These are phyloP conservation scores for Pichia sp. DNA, from an alignment of 1,139 yeast species.

Conservation along the genomic window DNA sequence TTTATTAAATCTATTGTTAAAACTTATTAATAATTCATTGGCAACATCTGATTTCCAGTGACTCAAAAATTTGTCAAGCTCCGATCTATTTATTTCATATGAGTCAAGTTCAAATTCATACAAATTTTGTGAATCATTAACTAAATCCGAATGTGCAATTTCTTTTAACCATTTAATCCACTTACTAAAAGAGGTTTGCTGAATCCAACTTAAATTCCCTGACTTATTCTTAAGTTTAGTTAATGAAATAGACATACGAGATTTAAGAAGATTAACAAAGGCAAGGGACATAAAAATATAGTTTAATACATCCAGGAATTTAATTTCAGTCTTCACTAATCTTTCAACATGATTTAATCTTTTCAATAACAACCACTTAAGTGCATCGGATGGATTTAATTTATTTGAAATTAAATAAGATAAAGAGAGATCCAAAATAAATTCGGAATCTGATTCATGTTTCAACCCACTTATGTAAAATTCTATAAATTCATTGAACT, in stretches of 20 bases:
- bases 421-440: slow-evolving; percentile 20
- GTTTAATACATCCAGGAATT: slow-evolving; percentile 21
- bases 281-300: slow-evolving; percentile 27
- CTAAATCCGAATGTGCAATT: slow-evolving; percentile 2
- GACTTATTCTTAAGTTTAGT: slow-evolving; percentile 19
- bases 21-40: slow-evolving; percentile 2
- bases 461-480: slow-evolving; percentile 16
- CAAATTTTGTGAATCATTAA: slow-evolving; percentile 14
- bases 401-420: slow-evolving; percentile 21
- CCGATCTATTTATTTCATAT: slow-evolving; percentile 4
- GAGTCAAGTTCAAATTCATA: slow-evolving; percentile 14
- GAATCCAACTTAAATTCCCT: slow-evolving; percentile 21
- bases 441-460: slow-evolving; percentile 28
- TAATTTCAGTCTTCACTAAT: neutral
- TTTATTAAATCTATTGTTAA: slow-evolving; percentile 1
- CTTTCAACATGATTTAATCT: slow-evolving; percentile 15
- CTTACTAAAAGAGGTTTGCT: slow-evolving; percentile 19
- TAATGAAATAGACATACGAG: slow-evolving; percentile 20
- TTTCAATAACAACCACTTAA: slow-evolving; percentile 20
- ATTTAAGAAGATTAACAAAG: slow-evolving; percentile 18
- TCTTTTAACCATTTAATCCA: slow-evolving; percentile 25
- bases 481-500: slow-evolving; percentile 18
- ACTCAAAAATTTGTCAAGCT: slow-evolving; percentile 8
- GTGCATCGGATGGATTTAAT: slow-evolving; percentile 16
- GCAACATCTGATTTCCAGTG: slow-evolving; percentile 20